A percentile compares a stretch with the other conserved stretches of the same genome.
These are phyloP conservation scores for Psilocybe tampanensis DNA, from an alignment of 768 basidiomycete genomes.

Conservation along the genomic window DNA sequence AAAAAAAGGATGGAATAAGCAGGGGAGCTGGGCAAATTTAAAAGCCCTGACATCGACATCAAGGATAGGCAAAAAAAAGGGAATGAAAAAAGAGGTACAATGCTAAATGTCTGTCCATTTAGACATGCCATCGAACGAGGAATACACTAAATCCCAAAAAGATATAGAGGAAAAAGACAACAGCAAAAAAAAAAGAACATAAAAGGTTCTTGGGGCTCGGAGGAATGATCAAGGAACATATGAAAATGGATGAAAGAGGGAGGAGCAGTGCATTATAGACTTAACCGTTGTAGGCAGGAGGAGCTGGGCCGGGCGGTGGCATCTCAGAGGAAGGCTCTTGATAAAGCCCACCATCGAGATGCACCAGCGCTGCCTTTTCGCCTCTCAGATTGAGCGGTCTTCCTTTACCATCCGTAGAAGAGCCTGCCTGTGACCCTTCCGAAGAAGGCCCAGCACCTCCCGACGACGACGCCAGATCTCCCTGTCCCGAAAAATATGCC, in stretches of 20 bases:
- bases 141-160: background rate
- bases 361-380: conserved; percentile 37
- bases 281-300: conserved; percentile 25
- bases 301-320: conserved; percentile 11
- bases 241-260: background rate
- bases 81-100: no score
- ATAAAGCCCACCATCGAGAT: conserved; percentile 41
- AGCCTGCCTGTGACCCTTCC: background rate
- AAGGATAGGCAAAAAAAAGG: no score
- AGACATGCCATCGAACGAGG: no score
- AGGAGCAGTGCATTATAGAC: background rate
- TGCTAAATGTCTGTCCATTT: no score
- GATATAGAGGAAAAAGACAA: background rate
- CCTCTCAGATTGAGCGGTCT: conserved; percentile 24
- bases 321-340: conserved; percentile 19
- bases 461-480: background rate
- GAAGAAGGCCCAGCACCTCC: background rate
- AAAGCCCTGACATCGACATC: no score
- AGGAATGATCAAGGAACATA: background rate
- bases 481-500: conserved; percentile 1
- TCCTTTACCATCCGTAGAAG: conserved; percentile 32
- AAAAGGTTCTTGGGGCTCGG: background rate
- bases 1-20: no score
- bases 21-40: no score
- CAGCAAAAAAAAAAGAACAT: background rate